Evolutionary conservation across 2,329 filamentous ascomycete species (phyloP).

Genomic region (Seiridium cupressi): DNA sequence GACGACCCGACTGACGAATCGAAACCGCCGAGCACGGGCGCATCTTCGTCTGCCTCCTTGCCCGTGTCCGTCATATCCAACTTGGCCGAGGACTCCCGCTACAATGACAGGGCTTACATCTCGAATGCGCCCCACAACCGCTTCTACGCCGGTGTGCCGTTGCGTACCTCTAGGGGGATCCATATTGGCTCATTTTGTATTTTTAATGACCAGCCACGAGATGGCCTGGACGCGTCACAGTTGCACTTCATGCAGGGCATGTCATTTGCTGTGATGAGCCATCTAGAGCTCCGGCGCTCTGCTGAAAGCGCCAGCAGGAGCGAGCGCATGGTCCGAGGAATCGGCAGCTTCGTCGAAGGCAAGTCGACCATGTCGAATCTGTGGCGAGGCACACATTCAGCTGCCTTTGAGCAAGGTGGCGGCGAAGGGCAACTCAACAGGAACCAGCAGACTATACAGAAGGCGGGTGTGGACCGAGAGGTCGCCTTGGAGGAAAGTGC

Average conservation of each 20-base stretch:
- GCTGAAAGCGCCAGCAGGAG: constrained; percentile 10
- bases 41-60: constrained; percentile 12
- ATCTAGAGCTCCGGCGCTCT: constrained; percentile 13
- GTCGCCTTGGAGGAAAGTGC: background rate
- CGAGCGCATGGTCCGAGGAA: constrained; percentile 19
- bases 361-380: constrained; percentile 17
- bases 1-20: background rate
- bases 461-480: background rate
- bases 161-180: constrained; percentile 13
- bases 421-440: constrained; percentile 19
- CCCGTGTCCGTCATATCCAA: constrained; percentile 33
- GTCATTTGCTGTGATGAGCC: constrained; percentile 11
- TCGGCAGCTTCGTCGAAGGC: constrained; percentile 21
- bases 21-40: background rate
- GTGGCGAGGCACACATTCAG: constrained; percentile 10
- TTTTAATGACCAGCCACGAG: constrained; percentile 9
- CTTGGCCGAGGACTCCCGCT: constrained; percentile 28
- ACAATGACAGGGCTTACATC: constrained; percentile 9
- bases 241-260: constrained; percentile 13
- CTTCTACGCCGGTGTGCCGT: constrained; percentile 16
- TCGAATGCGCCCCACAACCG: constrained; percentile 15
- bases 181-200: constrained; percentile 15
- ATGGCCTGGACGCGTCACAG: background rate
- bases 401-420: constrained; percentile 13
- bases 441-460: constrained; percentile 13